A percentile compares a stretch with the other conserved stretches of the same genome.
phyloP scores from a whole-genome alignment of 345 rosid genomes.

The Boechera retrofracta region DNA sequence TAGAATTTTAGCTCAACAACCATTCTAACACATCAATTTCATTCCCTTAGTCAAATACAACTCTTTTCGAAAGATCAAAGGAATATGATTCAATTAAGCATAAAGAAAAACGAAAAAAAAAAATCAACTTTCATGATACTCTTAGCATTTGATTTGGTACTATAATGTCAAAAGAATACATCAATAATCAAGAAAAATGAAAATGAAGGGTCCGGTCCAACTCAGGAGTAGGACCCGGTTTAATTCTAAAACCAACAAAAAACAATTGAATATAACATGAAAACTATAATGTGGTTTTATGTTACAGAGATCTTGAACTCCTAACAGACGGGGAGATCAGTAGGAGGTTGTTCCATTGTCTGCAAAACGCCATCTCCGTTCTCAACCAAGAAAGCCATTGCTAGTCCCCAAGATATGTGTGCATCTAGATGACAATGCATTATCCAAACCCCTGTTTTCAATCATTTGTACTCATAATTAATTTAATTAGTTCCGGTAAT shows the following conservation, averaged over 20 bases:
- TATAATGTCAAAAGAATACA: slow-evolving; percentile 45
- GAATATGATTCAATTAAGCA: slow-evolving; percentile 2
- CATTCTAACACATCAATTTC: neutral
- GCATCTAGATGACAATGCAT: slow-evolving; percentile 99
- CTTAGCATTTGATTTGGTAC: slow-evolving; percentile 21
- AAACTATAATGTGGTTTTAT: slow-evolving; percentile 18
- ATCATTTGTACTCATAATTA: neutral
- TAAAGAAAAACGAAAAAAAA: neutral
- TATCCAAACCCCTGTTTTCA: slow-evolving; percentile 76
- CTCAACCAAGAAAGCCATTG: slow-evolving; percentile 88
- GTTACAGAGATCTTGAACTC: neutral
- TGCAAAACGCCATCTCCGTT: slow-evolving; percentile 67
- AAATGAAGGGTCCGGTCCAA: slow-evolving; percentile 23
- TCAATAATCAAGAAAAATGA: slow-evolving; percentile 30
- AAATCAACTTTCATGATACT: slow-evolving; percentile 25
- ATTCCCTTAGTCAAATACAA: neutral
- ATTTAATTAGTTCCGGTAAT: neutral
- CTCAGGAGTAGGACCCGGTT: slow-evolving; percentile 12
- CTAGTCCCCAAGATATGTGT: slow-evolving; percentile 88
- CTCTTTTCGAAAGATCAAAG: neutral
- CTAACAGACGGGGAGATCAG: slow-evolving; percentile 74
- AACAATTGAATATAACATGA: slow-evolving; percentile 29
- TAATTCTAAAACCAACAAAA: slow-evolving; percentile 30
- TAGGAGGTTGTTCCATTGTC: slow-evolving; percentile 66
- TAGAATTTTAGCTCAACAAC: slow-evolving; percentile 34